A percentile compares a stretch with the other conserved stretches of the same genome.
phyloP scores from a whole-genome alignment of 2,329 filamentous ascomycete genomes.

The Alternaria arborescens region DNA sequence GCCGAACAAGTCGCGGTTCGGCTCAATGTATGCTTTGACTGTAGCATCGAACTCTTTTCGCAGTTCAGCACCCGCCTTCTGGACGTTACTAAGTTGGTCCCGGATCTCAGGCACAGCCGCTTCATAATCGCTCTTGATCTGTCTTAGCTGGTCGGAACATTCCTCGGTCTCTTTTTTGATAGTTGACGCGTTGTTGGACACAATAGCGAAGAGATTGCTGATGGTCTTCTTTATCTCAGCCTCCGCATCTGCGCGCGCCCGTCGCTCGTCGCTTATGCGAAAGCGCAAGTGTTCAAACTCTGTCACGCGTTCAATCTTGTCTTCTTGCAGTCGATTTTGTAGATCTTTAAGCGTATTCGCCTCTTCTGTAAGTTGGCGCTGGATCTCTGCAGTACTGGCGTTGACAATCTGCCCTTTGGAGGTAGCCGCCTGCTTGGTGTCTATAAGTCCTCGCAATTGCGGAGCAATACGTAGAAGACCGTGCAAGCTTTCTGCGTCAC shows the following conservation, averaged over 20 bases:
- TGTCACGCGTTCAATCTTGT: too few species aligned
- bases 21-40: constrained; percentile 12
- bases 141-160: too few species aligned
- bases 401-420: background rate
- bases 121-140: background rate
- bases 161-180: too few species aligned
- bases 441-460: constrained; percentile 1
- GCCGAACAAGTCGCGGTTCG: constrained; percentile 14
- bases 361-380: background rate
- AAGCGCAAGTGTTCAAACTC: too few species aligned
- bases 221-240: too few species aligned
- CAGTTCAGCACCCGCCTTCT: background rate
- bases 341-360: background rate
- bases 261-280: too few species aligned
- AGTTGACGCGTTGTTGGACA: too few species aligned
- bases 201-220: too few species aligned
- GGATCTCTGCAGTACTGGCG: background rate
- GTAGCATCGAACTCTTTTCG: constrained; percentile 13
- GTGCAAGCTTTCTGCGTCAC: constrained; percentile 5
- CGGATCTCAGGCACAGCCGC: background rate
- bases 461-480: background rate
- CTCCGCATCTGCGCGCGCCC: too few species aligned
- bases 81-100: background rate
- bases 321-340: too few species aligned
- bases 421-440: background rate